Evolutionary conservation across 768 basidiomycete species (phyloP), one percentile per base, ranked within the genome.

Genomic region (Rhizopogon roseolus): DNA sequence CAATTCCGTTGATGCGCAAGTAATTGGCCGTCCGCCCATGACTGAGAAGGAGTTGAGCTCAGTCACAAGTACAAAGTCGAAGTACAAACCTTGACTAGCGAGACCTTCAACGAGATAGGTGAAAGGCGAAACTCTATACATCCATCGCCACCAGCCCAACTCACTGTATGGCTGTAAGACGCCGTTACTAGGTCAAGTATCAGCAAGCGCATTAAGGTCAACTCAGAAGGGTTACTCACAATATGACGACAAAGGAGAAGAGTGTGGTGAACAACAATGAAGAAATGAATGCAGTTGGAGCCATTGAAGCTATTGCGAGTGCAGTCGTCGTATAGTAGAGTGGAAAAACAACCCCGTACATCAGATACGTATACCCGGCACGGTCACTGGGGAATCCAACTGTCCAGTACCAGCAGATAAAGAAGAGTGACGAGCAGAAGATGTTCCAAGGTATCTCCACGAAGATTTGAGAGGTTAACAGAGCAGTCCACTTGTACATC

Each of bases 81-180:
- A 28, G 13, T 27, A 60, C 76, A 57, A 60, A 87, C 86, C 67
- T 64, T 76, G 71, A 0, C 74, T 69, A 7, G 71, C 57, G 27
- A 79, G 56, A 25, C 68, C 75, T 49, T 82, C 81, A 52, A 85
- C 73, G 29, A 84, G 67, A 58, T 85, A 84, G 1, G 78, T 78
- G 63, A 72, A 81, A 0, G 81, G 80, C 5, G 79, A 81, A 36
- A 77, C 6, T 51, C 64, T 72, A 56, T 77, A 88, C 85, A 87
- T 85, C 85, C 86, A 88, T 51, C 67, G 62, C 86, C 86, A 88
- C 80, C 84, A 85, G 9, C 81, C 80, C 2, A 88, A 77, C 17
- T 75, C 71, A 5, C 73, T 59, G 62, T 72, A 84, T 8, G 86
- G 86, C 59, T 89, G 86, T 5, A 89, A 64, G 39, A 87, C 82